A percentile compares a stretch with the other conserved stretches of the same genome.
phyloP scores from a whole-genome alignment of 2,329 filamentous ascomycete species.

The Rutstroemia sp. region DNA sequence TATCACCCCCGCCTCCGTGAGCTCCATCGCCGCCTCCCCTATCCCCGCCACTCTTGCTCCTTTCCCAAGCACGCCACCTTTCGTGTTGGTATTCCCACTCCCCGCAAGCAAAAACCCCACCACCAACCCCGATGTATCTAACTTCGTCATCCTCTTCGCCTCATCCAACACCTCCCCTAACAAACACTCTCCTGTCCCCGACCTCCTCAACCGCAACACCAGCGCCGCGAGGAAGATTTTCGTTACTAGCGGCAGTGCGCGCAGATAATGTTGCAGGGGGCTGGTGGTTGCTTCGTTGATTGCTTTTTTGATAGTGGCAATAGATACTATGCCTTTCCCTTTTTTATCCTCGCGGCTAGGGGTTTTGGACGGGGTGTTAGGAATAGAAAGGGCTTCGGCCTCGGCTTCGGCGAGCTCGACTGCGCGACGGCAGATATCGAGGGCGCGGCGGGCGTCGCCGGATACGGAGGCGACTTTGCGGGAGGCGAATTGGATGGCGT shows the following conservation, averaged over 20 bases:
- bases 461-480: slow-evolving; percentile 95
- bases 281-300: slow-evolving; percentile 94
- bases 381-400: slow-evolving; percentile 30
- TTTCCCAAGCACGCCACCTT: background rate
- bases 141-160: slow-evolving; percentile 58
- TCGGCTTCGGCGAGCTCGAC: slow-evolving; percentile 91
- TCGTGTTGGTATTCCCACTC: background rate
- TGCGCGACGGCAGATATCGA: slow-evolving; percentile 91
- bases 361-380: slow-evolving; percentile 56
- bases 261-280: slow-evolving; percentile 82
- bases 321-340: slow-evolving; percentile 61
- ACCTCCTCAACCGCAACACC: slow-evolving; percentile 69
- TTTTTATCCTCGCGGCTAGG: slow-evolving; percentile 29
- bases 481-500: slow-evolving; percentile 92
- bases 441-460: slow-evolving; percentile 82
- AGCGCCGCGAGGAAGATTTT: slow-evolving; percentile 84
- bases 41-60: slow-evolving; percentile 48
- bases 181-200: slow-evolving; percentile 78
- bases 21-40: slow-evolving; percentile 67
- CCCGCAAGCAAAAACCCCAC: slow-evolving; percentile 45
- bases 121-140: slow-evolving; percentile 52
- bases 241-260: slow-evolving; percentile 69
- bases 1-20: slow-evolving; percentile 82
- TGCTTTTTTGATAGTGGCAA: slow-evolving; percentile 85
- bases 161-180: slow-evolving; percentile 89